These are phyloP conservation scores for Barnettozyma hawaiiensis DNA, from an alignment of 1,139 yeast genomes.

Conservation along the genomic window DNA sequence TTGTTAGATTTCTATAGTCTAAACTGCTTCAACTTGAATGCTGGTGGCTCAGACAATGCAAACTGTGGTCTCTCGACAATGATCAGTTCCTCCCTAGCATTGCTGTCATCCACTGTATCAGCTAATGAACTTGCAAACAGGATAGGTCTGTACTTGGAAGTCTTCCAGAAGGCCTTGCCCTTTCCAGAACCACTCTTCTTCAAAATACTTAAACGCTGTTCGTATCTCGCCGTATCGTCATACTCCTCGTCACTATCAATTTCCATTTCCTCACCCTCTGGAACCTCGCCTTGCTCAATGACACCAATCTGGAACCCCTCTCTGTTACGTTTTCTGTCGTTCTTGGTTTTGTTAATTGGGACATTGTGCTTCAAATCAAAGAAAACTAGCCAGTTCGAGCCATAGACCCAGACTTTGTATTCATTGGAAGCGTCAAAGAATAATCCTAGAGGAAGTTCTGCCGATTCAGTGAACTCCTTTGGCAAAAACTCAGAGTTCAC, in stretches of 20 bases:
- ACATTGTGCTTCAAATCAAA: constrained; percentile 63
- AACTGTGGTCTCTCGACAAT: constrained; percentile 75
- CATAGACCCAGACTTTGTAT: constrained; percentile 74
- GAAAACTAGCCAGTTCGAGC: constrained; percentile 77
- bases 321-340: constrained; percentile 54
- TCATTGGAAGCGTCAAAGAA: constrained; percentile 38
- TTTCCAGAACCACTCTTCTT: constrained; percentile 27
- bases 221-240: constrained; percentile 19
- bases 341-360: constrained; percentile 38
- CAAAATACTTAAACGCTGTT: constrained; percentile 26
- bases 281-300: constrained; percentile 28
- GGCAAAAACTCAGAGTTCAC: constrained; percentile 74
- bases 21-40: constrained; percentile 69
- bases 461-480: constrained; percentile 48
- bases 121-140: constrained; percentile 57
- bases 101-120: constrained; percentile 22
- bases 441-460: constrained; percentile 72
- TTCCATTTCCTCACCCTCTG: constrained; percentile 18
- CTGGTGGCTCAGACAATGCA: constrained; percentile 59
- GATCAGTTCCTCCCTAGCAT: constrained; percentile 43
- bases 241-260: constrained; percentile 30
- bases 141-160: constrained; percentile 72
- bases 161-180: constrained; percentile 60
- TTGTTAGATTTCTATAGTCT: constrained; percentile 35
- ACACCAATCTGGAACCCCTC: constrained; percentile 53